A percentile compares a stretch with the other conserved stretches of the same genome.
phyloP scores from a whole-genome alignment of 805 yeast genomes.

The Kregervanrija delftensis region DNA sequence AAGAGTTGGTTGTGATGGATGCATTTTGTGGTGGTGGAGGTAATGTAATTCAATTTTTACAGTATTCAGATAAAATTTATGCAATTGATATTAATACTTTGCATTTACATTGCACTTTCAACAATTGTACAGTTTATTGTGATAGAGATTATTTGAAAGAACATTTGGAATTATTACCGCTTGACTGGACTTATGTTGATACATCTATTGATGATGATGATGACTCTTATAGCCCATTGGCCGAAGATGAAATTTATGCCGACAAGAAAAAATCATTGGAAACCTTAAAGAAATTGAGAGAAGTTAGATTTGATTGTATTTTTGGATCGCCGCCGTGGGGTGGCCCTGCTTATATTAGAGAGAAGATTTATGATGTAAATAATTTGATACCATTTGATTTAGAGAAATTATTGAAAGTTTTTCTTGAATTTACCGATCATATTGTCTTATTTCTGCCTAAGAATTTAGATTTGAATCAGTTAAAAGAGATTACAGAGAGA shows the following conservation, averaged over 20 bases:
- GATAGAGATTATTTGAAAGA: conserved; percentile 33
- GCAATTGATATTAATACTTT: conserved; percentile 57
- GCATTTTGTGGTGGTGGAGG: conserved; percentile 88
- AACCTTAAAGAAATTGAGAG: conserved; percentile 6
- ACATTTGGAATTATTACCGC: conserved; percentile 39
- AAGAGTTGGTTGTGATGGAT: conserved; percentile 57
- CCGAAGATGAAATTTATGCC: conserved; percentile 4
- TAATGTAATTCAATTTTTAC: conserved; percentile 69
- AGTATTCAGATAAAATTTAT: conserved; percentile 44
- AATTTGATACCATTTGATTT: conserved; percentile 40
- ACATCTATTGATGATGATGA: conserved; percentile 10
- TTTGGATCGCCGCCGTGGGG: conserved; percentile 87
- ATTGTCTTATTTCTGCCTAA: conserved; percentile 57
- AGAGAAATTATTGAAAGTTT: conserved; percentile 33
- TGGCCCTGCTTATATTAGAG: conserved; percentile 51
- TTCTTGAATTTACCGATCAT: conserved; percentile 36
- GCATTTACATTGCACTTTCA: conserved; percentile 58
- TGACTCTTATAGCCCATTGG: conserved; percentile 4
- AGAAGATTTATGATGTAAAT: conserved; percentile 37
- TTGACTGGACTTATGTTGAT: conserved; percentile 36
- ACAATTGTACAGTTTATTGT: conserved; percentile 57
- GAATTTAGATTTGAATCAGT: conserved; percentile 45
- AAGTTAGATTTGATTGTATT: conserved; percentile 39
- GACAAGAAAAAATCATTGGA: conserved; percentile 8
- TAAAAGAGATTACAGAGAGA: conserved; percentile 38